Percentiles rank a stretch among this genome's conserved stretches.
Evolutionary conservation across 805 yeast species (phyloP).

Genomic region (Schizosaccharomyces lindneri): DNA sequence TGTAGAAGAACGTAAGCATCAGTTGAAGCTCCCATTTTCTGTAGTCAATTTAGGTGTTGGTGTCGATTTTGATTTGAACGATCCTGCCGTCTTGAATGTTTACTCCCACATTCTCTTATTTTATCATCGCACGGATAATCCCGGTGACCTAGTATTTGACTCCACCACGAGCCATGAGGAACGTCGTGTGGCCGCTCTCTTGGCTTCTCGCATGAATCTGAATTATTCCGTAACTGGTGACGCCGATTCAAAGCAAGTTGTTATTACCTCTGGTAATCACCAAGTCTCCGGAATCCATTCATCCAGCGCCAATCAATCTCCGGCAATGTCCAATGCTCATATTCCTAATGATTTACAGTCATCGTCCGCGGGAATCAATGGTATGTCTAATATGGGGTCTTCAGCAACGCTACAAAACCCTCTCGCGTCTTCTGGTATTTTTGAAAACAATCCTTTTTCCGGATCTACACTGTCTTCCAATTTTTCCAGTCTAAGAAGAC

Average conservation of each 20-base stretch:
- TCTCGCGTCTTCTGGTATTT: not conserved
- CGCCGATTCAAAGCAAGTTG: not conserved
- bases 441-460: not conserved
- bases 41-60: not conserved
- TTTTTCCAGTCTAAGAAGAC: not conserved
- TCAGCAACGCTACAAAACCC: not conserved
- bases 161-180: not conserved
- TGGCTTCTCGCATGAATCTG: not conserved
- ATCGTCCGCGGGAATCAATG: not conserved
- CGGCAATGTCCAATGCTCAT: not conserved
- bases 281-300: not conserved
- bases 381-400: not conserved
- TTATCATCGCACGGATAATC: not conserved
- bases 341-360: not conserved
- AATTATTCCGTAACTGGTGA: not conserved
- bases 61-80: constrained; percentile 48
- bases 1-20: constrained; percentile 18
- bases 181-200: not conserved
- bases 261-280: not conserved
- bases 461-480: not conserved
- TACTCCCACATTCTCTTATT: constrained; percentile 1
- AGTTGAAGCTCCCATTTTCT: not conserved
- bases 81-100: constrained; percentile 43
- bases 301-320: not conserved
- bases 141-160: not conserved